phyloP scores from a whole-genome alignment of 176 grass and related monocot species.

The Carex pumila region DNA sequence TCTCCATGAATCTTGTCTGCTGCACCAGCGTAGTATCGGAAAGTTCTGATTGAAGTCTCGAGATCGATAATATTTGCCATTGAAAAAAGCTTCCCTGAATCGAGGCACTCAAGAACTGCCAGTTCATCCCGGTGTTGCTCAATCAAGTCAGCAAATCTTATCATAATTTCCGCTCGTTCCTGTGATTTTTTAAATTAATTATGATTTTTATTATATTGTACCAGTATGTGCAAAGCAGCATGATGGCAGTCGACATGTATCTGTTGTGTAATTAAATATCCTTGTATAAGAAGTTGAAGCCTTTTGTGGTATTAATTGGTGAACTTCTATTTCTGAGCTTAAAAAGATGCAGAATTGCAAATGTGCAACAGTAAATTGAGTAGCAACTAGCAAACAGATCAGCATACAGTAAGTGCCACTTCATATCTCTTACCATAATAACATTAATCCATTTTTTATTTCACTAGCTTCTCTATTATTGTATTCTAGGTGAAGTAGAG shows the following conservation, averaged over 20 bases:
- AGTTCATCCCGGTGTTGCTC: conserved; percentile 44
- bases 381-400: not conserved
- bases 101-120: conserved; percentile 38
- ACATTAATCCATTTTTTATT: not conserved
- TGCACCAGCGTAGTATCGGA: conserved; percentile 9
- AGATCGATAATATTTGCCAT: conserved; percentile 26
- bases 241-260: not conserved
- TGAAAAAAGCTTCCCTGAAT: conserved; percentile 44
- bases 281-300: not conserved
- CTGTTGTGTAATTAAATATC: not conserved
- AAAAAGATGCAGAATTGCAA: not conserved
- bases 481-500: not conserved
- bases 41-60: not conserved
- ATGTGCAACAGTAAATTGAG: not conserved
- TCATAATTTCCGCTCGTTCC: conserved; percentile 44
- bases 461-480: not conserved
- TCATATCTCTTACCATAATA: not conserved
- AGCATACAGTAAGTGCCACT: not conserved
- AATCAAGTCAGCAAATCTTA: conserved; percentile 41
- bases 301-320: not conserved
- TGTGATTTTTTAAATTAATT: not conserved
- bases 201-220: not conserved
- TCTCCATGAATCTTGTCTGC: conserved; percentile 14
- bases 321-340: not conserved
- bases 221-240: not conserved